phyloP scores from a whole-genome alignment of 139 green algal genomes.

The Auxenochlorella pyrenoidosa region DNA sequence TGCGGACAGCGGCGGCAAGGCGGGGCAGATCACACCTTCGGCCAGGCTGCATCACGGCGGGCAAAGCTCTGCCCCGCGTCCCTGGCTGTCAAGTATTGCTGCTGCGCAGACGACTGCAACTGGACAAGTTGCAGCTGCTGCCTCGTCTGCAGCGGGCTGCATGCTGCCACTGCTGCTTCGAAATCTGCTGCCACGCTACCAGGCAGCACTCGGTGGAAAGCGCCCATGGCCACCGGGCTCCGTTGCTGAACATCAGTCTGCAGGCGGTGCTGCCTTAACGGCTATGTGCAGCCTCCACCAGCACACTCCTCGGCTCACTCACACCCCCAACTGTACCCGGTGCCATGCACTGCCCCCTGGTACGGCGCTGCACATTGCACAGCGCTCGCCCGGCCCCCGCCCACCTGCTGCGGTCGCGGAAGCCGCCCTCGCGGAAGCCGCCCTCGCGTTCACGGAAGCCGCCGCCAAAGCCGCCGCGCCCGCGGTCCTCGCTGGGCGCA shows the following conservation, averaged over 20 bases:
- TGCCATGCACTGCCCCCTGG: too few species aligned
- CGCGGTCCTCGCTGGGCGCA: conserved; percentile 42
- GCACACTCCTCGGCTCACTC: too few species aligned
- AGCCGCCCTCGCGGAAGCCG: conserved; percentile 49
- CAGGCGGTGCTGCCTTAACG: too few species aligned
- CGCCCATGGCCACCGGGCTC: too few species aligned
- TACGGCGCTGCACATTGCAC: too few species aligned
- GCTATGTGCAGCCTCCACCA: too few species aligned
- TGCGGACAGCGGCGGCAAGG: not conserved
- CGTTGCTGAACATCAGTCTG: too few species aligned
- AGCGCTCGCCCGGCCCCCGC: conserved; percentile 39
- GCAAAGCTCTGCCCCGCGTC: not conserved
- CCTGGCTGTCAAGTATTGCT: not conserved
- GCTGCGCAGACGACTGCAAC: too few species aligned
- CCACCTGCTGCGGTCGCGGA: conserved; percentile 42
- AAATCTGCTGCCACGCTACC: too few species aligned
- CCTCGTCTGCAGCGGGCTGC: not conserved
- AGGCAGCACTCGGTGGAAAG: too few species aligned
- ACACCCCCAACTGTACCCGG: too few species aligned
- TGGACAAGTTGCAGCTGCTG: too few species aligned
- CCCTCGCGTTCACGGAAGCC: conserved; percentile 24
- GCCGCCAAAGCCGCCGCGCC: conserved; percentile 34
- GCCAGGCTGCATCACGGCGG: not conserved
- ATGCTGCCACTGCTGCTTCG: not conserved
- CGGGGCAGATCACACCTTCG: not conserved